Evolutionary conservation across 345 rosid species (phyloP), one percentile per base, ranked within the genome.

Genomic region (Lumnitzera littorea): DNA sequence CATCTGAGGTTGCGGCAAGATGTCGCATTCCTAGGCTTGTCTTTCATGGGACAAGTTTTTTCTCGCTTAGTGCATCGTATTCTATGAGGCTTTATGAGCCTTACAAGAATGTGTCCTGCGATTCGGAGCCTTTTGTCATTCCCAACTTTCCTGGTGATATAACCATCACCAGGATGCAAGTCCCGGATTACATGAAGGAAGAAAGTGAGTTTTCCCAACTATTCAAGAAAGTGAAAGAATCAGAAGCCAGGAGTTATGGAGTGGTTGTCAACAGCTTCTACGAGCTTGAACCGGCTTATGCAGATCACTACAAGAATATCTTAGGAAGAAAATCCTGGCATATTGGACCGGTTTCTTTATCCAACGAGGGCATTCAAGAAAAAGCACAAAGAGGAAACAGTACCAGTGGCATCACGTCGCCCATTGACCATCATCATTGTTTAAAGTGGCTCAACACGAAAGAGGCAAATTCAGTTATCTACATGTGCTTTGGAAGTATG

Each of bases 401-500:
- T 36, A 36, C 9, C 7, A 36, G 43, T 36, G 7, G 43, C 43
- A 36, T 9, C 11, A 9, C 10, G 43, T 62, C 75, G 0, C 58
- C 72, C 57, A 61, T 64, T 1, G 75, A 76, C 51, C 66, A 70
- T 61, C 62, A 73, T 50, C 62, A 70, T 36, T 79, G 82, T 60
- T 51, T 79, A 49, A 62, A 59, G 57, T 86, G 89, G 89, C 84
- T 86, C 2, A 78, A 83, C 66, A 70, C 72, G 14, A 86, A 83
- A 77, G 53, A 31, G 55, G 63, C 70, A 46, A 68, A 55, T 53
- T 86, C 85, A 6, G 89, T 81, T 2, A 51, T 85, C 31, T 85
- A 82, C 67, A 41, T 85, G 24, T 76, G 86, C 51, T 84, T 81
- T 48, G 89, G 89, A 50, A 79, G 75, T 49, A 17, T 68, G 56